Conservation (phyloP, 139 green algal species). For the Nannochloris sp. region DNA sequence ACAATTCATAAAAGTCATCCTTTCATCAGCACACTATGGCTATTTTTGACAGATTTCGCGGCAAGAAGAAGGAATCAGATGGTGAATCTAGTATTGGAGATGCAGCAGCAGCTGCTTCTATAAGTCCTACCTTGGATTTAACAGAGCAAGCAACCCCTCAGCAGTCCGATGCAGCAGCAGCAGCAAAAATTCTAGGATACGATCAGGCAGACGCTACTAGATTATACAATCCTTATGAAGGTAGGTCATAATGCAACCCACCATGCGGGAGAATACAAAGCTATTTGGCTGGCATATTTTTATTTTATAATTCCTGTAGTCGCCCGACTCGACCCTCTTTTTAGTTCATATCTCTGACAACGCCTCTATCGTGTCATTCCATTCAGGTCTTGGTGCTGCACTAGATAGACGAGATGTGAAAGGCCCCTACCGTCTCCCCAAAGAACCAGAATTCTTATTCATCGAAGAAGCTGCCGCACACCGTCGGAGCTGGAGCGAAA, state of each 20-base stretch:
- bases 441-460: slow-evolving; percentile 83
- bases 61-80: slow-evolving; percentile 6
- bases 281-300: too few relatives aligned
- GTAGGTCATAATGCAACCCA: slow-evolving; percentile 10
- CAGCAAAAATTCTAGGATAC: background rate
- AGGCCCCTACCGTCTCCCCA: slow-evolving; percentile 49
- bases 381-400: slow-evolving; percentile 28
- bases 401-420: slow-evolving; percentile 15
- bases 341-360: background rate
- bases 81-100: background rate
- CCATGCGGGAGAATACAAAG: too few relatives aligned
- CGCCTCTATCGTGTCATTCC: background rate
- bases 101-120: slow-evolving; percentile 11
- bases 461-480: slow-evolving; percentile 69
- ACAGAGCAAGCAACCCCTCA: slow-evolving; percentile 4
- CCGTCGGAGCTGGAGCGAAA: slow-evolving; percentile 72
- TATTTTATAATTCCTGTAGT: too few relatives aligned
- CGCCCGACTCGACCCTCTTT: too few relatives aligned
- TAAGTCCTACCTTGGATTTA: slow-evolving; percentile 20
- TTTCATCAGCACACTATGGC: too few relatives aligned
- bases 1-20: too few relatives aligned
- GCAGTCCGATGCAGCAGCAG: background rate
- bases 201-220: too few relatives aligned
- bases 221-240: slow-evolving; percentile 64
- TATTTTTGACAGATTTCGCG: slow-evolving; percentile 20